These are phyloP conservation scores for Adansonia rubrostipa DNA, from an alignment of 441 rosid genomes.

Conservation along the genomic window DNA sequence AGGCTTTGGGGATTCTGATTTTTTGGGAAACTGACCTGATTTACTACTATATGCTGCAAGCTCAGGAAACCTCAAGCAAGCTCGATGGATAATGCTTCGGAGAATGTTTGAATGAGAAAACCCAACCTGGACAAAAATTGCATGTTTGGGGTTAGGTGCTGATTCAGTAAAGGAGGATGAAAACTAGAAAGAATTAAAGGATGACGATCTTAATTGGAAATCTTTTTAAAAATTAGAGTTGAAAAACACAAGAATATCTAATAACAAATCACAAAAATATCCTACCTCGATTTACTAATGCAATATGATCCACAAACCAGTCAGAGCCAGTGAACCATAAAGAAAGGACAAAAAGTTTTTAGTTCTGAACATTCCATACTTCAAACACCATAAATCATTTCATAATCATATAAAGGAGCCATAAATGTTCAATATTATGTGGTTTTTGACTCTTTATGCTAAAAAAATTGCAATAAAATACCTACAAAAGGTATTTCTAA, in stretches of 20 bases:
- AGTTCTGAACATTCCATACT: background rate
- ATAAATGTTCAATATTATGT: background rate
- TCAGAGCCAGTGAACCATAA: conserved; percentile 4
- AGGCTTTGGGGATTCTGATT: conserved; percentile 34
- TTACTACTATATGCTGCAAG: conserved; percentile 51
- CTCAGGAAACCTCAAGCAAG: conserved; percentile 80
- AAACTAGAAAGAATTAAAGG: conserved; percentile 8
- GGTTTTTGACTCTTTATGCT: background rate
- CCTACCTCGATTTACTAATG: conserved; percentile 12
- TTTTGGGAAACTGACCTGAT: conserved; percentile 48
- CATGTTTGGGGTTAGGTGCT: conserved; percentile 14
- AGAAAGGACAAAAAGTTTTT: conserved; percentile 11
- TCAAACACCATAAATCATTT: conserved; percentile 11
- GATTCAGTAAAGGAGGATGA: background rate
- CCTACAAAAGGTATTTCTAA: conserved; percentile 2
- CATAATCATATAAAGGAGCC: conserved; percentile 5
- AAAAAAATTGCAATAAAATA: background rate
- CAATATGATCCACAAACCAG: conserved; percentile 5
- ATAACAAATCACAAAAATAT: conserved; percentile 1
- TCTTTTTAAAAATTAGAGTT: background rate
- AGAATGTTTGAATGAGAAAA: conserved; percentile 93
- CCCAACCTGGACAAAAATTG: conserved; percentile 68
- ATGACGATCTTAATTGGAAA: background rate
- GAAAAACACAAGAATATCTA: background rate
- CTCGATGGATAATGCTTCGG: conserved; percentile 69